These are phyloP conservation scores for Pterocarpus santalinus DNA, from an alignment of 306 rosid genomes.

Conservation along the genomic window DNA sequence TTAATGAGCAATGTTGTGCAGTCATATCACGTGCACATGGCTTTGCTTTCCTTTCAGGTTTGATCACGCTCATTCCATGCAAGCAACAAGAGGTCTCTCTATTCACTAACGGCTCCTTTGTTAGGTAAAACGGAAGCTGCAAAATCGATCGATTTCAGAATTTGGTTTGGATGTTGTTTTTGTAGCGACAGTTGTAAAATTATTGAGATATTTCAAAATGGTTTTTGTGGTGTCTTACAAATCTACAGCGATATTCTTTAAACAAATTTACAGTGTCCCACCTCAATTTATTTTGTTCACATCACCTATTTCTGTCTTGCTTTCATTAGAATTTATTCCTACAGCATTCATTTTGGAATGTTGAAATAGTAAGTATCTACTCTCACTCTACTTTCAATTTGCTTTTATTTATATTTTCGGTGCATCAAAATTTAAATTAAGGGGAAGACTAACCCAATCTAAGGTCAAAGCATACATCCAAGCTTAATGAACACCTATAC, in stretches of 20 bases:
- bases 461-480: no score
- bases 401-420: no score
- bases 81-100: not conserved
- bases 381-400: no score
- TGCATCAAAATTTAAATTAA: no score
- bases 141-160: not conserved
- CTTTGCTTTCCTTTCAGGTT: not conserved
- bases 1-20: not conserved
- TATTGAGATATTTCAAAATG: no score
- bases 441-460: no score
- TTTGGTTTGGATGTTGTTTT: not conserved
- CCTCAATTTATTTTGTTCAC: no score
- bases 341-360: not conserved
- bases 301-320: not conserved
- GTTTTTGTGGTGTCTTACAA: no score
- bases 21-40: conserved; percentile 31
- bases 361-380: not conserved
- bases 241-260: no score
- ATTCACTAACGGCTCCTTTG: not conserved
- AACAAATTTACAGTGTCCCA: no score
- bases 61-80: not conserved
- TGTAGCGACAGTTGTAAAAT: no score
- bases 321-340: not conserved
- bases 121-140: not conserved
- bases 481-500: no score